phyloP scores from a whole-genome alignment of 495 filamentous ascomycete species.

The Podospora sp. region DNA sequence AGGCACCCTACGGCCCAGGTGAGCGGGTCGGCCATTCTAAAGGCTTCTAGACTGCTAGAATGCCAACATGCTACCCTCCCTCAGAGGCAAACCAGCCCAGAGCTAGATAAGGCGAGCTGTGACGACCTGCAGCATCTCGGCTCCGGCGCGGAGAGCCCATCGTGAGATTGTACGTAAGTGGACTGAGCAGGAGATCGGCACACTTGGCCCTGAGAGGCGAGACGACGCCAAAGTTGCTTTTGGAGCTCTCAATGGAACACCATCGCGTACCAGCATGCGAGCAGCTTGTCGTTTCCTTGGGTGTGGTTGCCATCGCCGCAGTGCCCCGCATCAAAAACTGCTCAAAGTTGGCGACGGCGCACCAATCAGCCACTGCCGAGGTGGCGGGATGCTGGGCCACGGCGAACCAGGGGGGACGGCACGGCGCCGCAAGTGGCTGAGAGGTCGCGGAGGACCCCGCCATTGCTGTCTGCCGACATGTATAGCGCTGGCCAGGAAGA shows the following conservation, averaged over 20 bases:
- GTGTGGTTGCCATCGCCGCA: constrained; percentile 1
- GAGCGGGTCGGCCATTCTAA: constrained; percentile 19
- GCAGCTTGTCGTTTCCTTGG: background rate
- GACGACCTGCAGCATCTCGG: constrained; percentile 5
- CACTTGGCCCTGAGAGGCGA: constrained; percentile 8
- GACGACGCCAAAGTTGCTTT: background rate
- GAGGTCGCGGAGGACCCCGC: constrained; percentile 15
- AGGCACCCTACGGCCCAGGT: constrained; percentile 1
- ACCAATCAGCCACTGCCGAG: constrained; percentile 17
- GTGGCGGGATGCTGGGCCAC: constrained; percentile 16
- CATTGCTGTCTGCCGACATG: constrained; percentile 16
- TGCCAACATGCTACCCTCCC: constrained; percentile 9
- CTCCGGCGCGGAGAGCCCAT: background rate
- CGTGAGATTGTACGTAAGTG: constrained; percentile 14
- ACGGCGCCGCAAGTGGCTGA: constrained; percentile 16
- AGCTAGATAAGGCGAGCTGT: constrained; percentile 12
- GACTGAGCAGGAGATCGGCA: constrained; percentile 9
- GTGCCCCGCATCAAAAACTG: constrained; percentile 24
- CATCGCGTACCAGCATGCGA: background rate
- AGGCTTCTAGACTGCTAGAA: constrained; percentile 17
- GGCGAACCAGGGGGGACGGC: constrained; percentile 12
- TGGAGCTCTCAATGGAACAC: background rate
- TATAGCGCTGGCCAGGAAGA: constrained; percentile 13
- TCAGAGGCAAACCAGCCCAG: background rate
- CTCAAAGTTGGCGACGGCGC: constrained; percentile 2